These are phyloP conservation scores for Neonectria magnoliae DNA, from an alignment of 2,329 filamentous ascomycete genomes.

Conservation along the genomic window DNA sequence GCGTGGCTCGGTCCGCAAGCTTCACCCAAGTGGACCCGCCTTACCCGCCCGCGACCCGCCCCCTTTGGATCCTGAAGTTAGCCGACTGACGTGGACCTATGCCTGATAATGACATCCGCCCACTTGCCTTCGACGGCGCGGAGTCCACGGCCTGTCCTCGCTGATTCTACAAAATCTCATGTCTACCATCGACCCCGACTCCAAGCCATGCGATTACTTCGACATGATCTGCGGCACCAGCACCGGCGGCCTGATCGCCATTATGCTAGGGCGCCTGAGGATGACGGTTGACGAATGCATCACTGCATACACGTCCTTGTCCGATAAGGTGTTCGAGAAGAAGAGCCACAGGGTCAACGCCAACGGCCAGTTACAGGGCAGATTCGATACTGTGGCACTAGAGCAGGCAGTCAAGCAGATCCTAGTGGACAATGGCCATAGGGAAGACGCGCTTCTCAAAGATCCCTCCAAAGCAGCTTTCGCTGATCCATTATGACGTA, in stretches of 20 bases:
- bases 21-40: too few species aligned
- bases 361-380: not conserved
- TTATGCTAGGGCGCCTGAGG: constrained; percentile 55
- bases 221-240: constrained; percentile 6
- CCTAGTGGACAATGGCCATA: not conserved
- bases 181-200: too few species aligned
- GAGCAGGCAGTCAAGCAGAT: not conserved
- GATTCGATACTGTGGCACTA: not conserved
- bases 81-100: too few species aligned
- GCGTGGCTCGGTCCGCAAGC: too few species aligned
- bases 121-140: too few species aligned
- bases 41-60: too few species aligned
- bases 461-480: not conserved
- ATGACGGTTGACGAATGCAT: constrained; percentile 49
- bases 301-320: not conserved
- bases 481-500: too few species aligned
- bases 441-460: not conserved
- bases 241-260: constrained; percentile 51
- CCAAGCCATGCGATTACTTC: not conserved
- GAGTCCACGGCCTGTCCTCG: too few species aligned
- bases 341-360: not conserved
- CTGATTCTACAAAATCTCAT: too few species aligned
- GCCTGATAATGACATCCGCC: too few species aligned
- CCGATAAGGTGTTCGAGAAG: not conserved
- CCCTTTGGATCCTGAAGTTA: too few species aligned